Percentiles rank a stretch among this genome's conserved stretches.
phyloP scores from a whole-genome alignment of 805 yeast genomes.

The Saturnispora silvae region DNA sequence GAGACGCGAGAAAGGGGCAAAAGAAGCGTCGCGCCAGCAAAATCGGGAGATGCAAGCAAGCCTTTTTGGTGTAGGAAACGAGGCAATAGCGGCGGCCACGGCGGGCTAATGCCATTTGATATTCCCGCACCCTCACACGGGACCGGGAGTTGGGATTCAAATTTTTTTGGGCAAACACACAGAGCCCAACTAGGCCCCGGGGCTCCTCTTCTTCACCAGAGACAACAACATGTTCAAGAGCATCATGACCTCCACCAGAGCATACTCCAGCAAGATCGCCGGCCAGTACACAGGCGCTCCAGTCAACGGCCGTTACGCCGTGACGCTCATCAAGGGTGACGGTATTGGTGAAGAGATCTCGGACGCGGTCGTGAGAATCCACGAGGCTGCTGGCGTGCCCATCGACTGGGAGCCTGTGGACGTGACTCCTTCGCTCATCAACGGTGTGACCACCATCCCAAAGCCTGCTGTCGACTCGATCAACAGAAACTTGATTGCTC shows the following conservation, averaged over 20 bases:
- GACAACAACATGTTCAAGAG: slow-evolving; percentile 2
- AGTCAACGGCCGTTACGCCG: slow-evolving; percentile 79
- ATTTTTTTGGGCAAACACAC: too few species aligned
- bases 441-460: slow-evolving; percentile 91
- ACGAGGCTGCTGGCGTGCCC: slow-evolving; percentile 90
- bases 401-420: slow-evolving; percentile 96
- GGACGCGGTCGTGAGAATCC: slow-evolving; percentile 85
- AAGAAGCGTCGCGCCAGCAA: too few species aligned
- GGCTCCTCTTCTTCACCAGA: neutral
- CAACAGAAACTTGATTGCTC: slow-evolving; percentile 86
- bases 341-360: slow-evolving; percentile 97
- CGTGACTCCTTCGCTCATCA: slow-evolving; percentile 84
- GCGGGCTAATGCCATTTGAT: neutral
- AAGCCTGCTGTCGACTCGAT: slow-evolving; percentile 85
- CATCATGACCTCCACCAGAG: slow-evolving; percentile 15
- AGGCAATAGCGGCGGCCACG: too few species aligned
- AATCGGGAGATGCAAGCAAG: too few species aligned
- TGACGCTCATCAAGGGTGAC: slow-evolving; percentile 95
- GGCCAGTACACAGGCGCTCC: slow-evolving; percentile 60
- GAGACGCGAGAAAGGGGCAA: neutral
- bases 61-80: too few species aligned
- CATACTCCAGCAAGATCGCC: slow-evolving; percentile 32
- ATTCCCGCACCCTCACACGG: neutral
- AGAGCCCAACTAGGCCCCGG: too few species aligned
- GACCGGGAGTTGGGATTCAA: too few species aligned